phyloP scores from a whole-genome alignment of 805 yeast genomes.

The Kazachstania africana region DNA sequence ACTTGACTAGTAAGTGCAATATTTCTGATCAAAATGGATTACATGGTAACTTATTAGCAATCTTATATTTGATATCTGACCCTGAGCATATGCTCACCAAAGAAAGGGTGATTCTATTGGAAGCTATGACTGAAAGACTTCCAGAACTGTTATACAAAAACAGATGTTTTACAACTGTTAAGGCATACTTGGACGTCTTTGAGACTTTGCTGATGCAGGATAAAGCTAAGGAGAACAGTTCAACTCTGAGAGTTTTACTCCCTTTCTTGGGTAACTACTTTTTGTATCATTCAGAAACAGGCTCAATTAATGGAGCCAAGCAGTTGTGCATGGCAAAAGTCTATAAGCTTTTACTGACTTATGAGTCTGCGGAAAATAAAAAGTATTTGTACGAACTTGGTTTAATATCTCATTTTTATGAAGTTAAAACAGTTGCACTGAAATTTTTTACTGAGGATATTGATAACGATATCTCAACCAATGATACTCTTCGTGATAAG shows the following conservation, averaged over 20 bases:
- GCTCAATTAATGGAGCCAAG: constrained; percentile 35
- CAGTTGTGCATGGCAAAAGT: constrained; percentile 34
- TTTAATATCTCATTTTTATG: constrained; percentile 31
- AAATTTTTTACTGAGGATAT: constrained; percentile 21
- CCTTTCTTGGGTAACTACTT: constrained; percentile 32
- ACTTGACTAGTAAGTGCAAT: constrained; percentile 17
- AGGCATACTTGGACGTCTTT: constrained; percentile 22
- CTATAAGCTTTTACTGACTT: constrained; percentile 21
- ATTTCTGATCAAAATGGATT: constrained; percentile 30
- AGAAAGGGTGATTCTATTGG: neutral
- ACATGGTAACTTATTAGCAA: constrained; percentile 52
- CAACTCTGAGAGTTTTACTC: too few relatives aligned
- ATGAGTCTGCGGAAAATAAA: constrained; percentile 11
- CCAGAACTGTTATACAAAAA: constrained; percentile 12
- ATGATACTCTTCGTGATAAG: constrained; percentile 1
- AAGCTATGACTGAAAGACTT: neutral
- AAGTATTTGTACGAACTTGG: constrained; percentile 25
- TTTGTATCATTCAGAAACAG: constrained; percentile 16
- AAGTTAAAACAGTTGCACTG: constrained; percentile 35
- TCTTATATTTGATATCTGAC: too few relatives aligned
- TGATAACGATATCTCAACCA: neutral
- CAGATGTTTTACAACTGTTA: constrained; percentile 26
- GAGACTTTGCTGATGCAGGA: neutral
- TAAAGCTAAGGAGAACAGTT: constrained; percentile 3
- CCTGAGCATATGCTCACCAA: neutral